Conservation (phyloP, 164 flowering plant genomes). For the Buxus sempervirens region DNA sequence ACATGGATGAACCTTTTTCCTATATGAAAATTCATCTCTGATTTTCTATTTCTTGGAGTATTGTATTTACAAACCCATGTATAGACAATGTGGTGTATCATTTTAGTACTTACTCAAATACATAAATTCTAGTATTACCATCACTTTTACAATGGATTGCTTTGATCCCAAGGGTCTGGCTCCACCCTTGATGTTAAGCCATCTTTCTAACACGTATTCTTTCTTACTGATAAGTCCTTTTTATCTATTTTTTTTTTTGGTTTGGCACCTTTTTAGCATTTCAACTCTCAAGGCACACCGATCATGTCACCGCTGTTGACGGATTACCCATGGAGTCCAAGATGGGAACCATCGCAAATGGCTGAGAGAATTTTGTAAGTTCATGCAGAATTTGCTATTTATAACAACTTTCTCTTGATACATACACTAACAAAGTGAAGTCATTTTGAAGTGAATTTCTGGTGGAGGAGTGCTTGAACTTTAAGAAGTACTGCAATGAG, state of each 20-base stretch:
- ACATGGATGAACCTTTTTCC: too few relatives aligned
- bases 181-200: too few relatives aligned
- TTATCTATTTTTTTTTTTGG: background rate
- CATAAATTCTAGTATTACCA: too few relatives aligned
- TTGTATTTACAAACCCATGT: too few relatives aligned
- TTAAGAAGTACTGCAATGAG: constrained; percentile 83
- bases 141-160: background rate
- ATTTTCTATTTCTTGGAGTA: too few relatives aligned
- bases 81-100: too few relatives aligned
- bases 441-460: constrained; percentile 64
- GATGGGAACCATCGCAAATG: constrained; percentile 83
- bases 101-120: too few relatives aligned
- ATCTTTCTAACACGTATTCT: background rate
- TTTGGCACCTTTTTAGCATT: constrained; percentile 47
- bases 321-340: constrained; percentile 94
- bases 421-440: background rate
- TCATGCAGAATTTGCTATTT: background rate
- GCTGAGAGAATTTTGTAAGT: constrained; percentile 82
- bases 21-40: too few relatives aligned
- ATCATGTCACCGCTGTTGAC: constrained; percentile 46
- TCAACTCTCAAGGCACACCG: constrained; percentile 55
- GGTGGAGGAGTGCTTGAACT: constrained; percentile 69
- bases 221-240: background rate
- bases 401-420: background rate
- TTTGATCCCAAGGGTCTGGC: background rate